Evolutionary conservation across 2,329 filamentous ascomycete genomes (phyloP).

Genomic region (Calonectria hongkongensis): DNA sequence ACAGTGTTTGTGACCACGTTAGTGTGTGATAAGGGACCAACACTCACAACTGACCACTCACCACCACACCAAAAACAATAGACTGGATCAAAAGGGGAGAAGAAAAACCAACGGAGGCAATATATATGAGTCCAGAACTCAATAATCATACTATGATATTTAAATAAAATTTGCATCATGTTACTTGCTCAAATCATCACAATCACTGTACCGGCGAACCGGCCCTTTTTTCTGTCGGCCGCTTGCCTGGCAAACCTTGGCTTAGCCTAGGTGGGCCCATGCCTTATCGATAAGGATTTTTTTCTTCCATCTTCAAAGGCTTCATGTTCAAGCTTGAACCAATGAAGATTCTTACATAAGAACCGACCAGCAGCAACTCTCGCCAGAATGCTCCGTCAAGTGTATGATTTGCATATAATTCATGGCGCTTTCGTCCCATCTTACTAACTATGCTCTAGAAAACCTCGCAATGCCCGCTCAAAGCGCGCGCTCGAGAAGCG

Average conservation of each 20-base stretch:
- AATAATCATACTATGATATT: too few relatives aligned
- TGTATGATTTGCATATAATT: constrained; percentile 58
- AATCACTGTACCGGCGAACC: too few relatives aligned
- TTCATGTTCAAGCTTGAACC: constrained; percentile 21
- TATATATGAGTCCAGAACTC: too few relatives aligned
- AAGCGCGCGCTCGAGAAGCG: constrained; percentile 96
- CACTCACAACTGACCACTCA: neutral
- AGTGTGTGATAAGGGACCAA: neutral
- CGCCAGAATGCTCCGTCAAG: constrained; percentile 68
- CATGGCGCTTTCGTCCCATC: neutral
- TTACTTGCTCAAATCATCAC: too few relatives aligned
- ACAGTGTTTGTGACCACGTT: neutral
- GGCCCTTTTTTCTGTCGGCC: too few relatives aligned
- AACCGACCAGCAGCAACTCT: constrained; percentile 33
- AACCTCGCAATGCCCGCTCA: constrained; percentile 85
- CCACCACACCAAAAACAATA: neutral
- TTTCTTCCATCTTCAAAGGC: constrained; percentile 47
- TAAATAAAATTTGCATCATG: too few relatives aligned
- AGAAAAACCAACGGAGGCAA: neutral
- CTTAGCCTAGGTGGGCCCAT: neutral
- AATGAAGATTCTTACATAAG: constrained; percentile 29
- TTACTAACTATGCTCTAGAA: constrained; percentile 60
- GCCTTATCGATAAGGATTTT: constrained; percentile 60
- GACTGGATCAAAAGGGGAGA: neutral
- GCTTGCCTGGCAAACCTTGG: too few relatives aligned